Evolutionary conservation across 2,329 filamentous ascomycete genomes (phyloP).

Genomic region (Ophiocordyceps robertsii): DNA sequence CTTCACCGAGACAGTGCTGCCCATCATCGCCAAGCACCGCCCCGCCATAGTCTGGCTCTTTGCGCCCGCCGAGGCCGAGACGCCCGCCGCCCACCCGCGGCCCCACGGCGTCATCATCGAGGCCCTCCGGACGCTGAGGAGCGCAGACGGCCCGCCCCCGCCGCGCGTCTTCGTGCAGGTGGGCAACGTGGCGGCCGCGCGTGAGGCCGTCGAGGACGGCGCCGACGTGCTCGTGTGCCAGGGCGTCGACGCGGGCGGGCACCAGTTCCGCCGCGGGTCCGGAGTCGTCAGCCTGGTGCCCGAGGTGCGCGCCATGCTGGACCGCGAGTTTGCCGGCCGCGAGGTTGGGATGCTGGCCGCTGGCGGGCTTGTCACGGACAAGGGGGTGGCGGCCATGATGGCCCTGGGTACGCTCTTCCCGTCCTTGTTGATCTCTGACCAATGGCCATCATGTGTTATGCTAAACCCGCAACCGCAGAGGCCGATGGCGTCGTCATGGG

Average conservation of each 20-base stretch:
- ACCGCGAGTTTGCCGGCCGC: constrained; percentile 17
- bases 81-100: constrained; percentile 12
- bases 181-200: constrained; percentile 42
- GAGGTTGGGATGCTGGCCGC: constrained; percentile 36
- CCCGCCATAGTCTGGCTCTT: constrained; percentile 56
- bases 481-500: constrained; percentile 31
- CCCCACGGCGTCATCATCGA: constrained; percentile 23
- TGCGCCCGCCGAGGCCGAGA: constrained; percentile 31
- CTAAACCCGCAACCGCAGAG: constrained; percentile 13
- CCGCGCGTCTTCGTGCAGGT: constrained; percentile 47
- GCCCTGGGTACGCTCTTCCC: constrained; percentile 29
- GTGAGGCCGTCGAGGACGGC: constrained; percentile 31
- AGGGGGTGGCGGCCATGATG: constrained; percentile 41
- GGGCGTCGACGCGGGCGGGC: constrained; percentile 51
- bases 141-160: not conserved
- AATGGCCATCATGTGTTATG: not conserved
- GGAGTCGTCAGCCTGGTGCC: constrained; percentile 43
- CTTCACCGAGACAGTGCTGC: constrained; percentile 30
- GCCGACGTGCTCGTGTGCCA: constrained; percentile 49
- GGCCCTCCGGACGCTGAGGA: constrained; percentile 12
- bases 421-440: not conserved
- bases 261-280: constrained; percentile 40
- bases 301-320: constrained; percentile 37
- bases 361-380: constrained; percentile 44
- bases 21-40: constrained; percentile 35